Conservation (phyloP, 192 early-diverging fungal genomes). For the Coemansia sp. region DNA sequence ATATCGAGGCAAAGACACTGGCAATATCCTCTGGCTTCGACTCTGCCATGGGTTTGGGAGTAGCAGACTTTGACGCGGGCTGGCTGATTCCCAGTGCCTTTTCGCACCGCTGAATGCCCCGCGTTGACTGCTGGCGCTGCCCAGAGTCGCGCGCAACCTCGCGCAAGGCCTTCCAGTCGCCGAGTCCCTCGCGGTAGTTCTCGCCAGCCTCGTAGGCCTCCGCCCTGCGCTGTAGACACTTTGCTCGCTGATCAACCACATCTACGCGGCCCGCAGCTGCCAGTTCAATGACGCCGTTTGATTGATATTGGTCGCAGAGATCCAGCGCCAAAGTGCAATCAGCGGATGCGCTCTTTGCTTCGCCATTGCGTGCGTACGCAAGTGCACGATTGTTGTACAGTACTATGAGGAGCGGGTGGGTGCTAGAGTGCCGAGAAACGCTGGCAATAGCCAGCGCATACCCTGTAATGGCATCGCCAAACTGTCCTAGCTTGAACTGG, state of each 20-base stretch:
- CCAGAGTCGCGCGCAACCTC: conserved; percentile 30
- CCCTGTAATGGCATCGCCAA: conserved; percentile 70
- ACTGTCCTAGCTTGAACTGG: conserved; percentile 88
- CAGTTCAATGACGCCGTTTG: conserved; percentile 34
- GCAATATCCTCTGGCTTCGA: conserved; percentile 33
- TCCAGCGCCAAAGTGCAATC: conserved; percentile 67
- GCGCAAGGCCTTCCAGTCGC: conserved; percentile 60
- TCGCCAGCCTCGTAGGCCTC: conserved; percentile 82
- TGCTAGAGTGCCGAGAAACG: conserved; percentile 56
- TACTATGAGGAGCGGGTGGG: conserved; percentile 66
- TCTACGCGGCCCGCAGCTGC: conserved; percentile 26
- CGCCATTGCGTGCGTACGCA: conserved; percentile 78
- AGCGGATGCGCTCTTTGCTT: conserved; percentile 68
- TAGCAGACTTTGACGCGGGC: conserved; percentile 5
- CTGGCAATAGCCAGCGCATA: conserved; percentile 71
- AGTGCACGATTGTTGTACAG: conserved; percentile 87
- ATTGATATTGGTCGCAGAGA: conserved; percentile 35
- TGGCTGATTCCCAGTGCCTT: conserved; percentile 54
- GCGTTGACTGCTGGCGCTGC: conserved; percentile 42
- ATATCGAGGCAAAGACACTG: conserved; percentile 51
- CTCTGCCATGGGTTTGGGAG: conserved; percentile 14
- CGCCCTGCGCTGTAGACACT: conserved; percentile 76
- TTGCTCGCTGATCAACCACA: conserved; percentile 65
- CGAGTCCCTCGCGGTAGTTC: conserved; percentile 73
- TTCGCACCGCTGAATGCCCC: conserved; percentile 63